Evolutionary conservation across 2,329 filamentous ascomycete genomes (phyloP), one percentile per base, ranked within the genome.

Genomic region (Metarhizium rileyi): DNA sequence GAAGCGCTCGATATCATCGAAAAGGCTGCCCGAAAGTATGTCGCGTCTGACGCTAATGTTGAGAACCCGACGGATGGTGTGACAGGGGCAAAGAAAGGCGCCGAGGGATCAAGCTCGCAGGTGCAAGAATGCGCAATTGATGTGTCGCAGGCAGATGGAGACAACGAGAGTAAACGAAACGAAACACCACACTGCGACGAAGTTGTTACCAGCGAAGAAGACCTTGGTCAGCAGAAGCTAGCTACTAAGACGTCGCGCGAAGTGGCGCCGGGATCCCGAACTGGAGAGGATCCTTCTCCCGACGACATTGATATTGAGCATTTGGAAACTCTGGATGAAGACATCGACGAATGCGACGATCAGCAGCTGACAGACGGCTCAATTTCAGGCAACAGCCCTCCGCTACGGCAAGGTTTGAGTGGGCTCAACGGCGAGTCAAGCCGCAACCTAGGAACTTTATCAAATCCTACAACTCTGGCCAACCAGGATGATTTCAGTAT

Each of bases 261-360:
- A 8, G 38, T 10, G 38, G 38, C 20, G 14, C 38, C 12, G 20
- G 22, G 38, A 42, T 42, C 38, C 8, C 38, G 18, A 16, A 42
- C 3, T 33, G 45, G 26, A 25, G 23, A n/a, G 5, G 68, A 68
- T 12, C 46, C 61, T 4, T 61, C 56, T 4, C 72, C 72, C 0
- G 75, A 77, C 2, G 74, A 78, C 49, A 76, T 78, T 46, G 66
- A 76, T 43, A 69, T 78, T 23, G 70, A 72, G 51, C 68, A 69
- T 41, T 23, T 63, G 18, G 63, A 64, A 30, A 55, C 43, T 5
- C 46, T 57, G 26, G 60, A 61, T 14, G 61, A 65, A 40, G 49
- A 55, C 6, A 53, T 57, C 6, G 58, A 61, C 3, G 61, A 61
- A 20, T 52, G 44, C 3, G 59, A 63, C 36, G 59, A 57, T 14